Evolutionary conservation across 1,284 basidiomycete genomes (phyloP).

Genomic region (Pseudozyma sp.): DNA sequence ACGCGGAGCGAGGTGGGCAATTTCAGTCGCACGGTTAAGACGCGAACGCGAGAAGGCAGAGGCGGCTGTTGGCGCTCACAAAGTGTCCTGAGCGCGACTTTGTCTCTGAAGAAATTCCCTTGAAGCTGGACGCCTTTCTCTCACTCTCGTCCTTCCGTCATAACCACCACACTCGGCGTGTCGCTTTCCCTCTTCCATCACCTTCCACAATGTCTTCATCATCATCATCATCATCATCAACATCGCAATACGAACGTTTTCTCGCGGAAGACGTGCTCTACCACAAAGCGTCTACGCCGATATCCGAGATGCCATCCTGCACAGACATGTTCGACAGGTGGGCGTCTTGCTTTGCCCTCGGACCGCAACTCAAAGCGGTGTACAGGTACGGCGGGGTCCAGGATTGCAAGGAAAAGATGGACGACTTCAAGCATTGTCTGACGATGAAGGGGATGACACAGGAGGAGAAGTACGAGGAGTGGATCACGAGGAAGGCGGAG

Average conservation of each 20-base stretch:
- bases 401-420: slow-evolving; percentile 81
- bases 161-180: neutral
- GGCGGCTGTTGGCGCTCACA: neutral
- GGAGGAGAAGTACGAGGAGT: slow-evolving; percentile 81
- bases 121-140: neutral
- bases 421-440: slow-evolving; percentile 96
- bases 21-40: neutral
- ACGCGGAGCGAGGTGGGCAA: too few relatives aligned
- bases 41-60: slow-evolving; percentile 22
- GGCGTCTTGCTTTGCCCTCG: slow-evolving; percentile 72
- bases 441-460: slow-evolving; percentile 81
- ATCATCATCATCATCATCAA: slow-evolving; percentile 6
- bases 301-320: slow-evolving; percentile 58
- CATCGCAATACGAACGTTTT: slow-evolving; percentile 24
- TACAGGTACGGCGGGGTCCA: slow-evolving; percentile 86
- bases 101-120: neutral
- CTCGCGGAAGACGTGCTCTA: slow-evolving; percentile 56
- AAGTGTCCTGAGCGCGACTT: slow-evolving; percentile 1
- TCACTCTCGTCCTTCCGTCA: neutral
- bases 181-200: neutral
- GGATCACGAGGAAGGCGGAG: slow-evolving; percentile 86
- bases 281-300: slow-evolving; percentile 57
- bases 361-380: slow-evolving; percentile 83
- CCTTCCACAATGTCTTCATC: slow-evolving; percentile 9
- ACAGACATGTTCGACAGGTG: slow-evolving; percentile 64